Conservation (phyloP, 176 grass and related monocot genomes). For the Eragrostis nindensis region DNA sequence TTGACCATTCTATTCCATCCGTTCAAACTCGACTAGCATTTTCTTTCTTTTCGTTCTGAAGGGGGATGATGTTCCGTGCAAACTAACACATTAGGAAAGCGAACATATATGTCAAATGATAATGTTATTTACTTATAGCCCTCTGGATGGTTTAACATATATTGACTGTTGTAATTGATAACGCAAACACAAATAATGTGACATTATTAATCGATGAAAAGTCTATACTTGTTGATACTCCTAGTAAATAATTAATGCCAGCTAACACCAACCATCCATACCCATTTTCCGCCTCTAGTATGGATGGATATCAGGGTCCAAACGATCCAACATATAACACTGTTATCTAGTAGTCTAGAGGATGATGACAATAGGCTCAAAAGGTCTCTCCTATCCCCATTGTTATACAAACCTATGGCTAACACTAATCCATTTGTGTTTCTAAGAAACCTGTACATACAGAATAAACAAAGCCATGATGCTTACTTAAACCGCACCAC, state of each 20-base stretch:
- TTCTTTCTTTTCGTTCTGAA: neutral
- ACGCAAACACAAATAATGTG: neutral
- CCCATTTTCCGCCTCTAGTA: neutral
- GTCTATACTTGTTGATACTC: no score
- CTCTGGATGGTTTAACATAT: neutral
- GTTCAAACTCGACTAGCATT: neutral
- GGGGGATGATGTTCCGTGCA: neutral
- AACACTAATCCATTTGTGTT: neutral
- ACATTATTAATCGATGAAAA: no score
- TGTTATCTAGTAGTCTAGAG: neutral
- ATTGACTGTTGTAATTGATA: neutral
- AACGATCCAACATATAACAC: neutral
- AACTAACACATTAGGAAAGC: neutral
- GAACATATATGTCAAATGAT: neutral
- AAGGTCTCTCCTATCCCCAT: neutral
- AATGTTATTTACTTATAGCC: neutral
- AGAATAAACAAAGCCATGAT: neutral
- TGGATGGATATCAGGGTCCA: neutral
- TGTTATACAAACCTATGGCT: neutral
- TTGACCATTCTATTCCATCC: neutral
- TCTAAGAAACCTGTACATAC: neutral
- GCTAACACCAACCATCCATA: no score
- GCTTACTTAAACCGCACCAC: conserved; percentile 45
- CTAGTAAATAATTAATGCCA: no score
- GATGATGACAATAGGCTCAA: neutral